A percentile compares a stretch with the other conserved stretches of the same genome.
phyloP scores from a whole-genome alignment of 169 alveolate species.

The Cryptosporidium ryanae region DNA sequence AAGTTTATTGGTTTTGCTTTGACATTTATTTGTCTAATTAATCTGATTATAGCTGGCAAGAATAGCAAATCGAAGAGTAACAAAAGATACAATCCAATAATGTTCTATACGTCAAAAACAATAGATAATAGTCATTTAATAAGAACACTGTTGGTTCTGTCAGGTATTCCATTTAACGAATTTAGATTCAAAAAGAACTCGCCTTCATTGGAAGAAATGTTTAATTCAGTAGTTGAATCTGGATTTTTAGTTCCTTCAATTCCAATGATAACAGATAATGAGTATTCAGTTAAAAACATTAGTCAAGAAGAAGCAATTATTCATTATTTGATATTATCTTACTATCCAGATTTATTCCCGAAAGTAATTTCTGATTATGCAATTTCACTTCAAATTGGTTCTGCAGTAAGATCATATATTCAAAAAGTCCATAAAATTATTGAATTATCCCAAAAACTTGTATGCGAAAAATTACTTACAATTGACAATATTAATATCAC shows the following conservation, averaged over 20 bases:
- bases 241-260: slow-evolving; percentile 35
- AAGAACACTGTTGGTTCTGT: slow-evolving; percentile 15
- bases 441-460: neutral
- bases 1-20: slow-evolving; percentile 1
- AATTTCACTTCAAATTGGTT: slow-evolving; percentile 15
- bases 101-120: slow-evolving; percentile 29
- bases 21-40: neutral
- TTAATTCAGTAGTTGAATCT: neutral
- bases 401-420: slow-evolving; percentile 4
- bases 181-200: slow-evolving; percentile 44
- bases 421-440: neutral
- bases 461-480: neutral
- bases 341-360: slow-evolving; percentile 4
- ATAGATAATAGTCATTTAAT: slow-evolving; percentile 21
- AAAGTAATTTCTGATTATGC: neutral
- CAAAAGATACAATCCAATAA: neutral
- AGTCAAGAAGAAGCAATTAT: slow-evolving; percentile 10
- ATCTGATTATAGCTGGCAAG: slow-evolving; percentile 1
- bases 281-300: neutral
- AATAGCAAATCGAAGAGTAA: neutral
- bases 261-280: slow-evolving; percentile 38
- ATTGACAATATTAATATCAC: neutral
- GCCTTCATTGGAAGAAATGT: neutral
- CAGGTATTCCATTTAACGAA: slow-evolving; percentile 38
- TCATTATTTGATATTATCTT: slow-evolving; percentile 10